Percentiles rank a stretch among this genome's conserved stretches.
Evolutionary conservation across 805 yeast species (phyloP).

Genomic region (Ogataea degrootiae): DNA sequence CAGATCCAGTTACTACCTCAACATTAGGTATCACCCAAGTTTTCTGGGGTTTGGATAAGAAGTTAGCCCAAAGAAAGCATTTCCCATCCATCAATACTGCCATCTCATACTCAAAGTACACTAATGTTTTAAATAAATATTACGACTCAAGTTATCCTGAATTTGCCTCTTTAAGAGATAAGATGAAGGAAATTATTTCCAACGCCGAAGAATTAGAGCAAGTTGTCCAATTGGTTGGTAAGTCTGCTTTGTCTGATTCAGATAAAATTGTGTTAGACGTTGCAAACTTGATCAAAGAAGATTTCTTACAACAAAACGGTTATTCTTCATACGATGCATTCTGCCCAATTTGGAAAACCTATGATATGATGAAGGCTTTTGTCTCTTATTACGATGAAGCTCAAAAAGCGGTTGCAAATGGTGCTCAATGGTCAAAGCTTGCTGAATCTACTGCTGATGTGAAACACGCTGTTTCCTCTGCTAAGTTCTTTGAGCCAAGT

Average conservation of each 20-base stretch:
- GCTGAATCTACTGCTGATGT: slow-evolving; percentile 86
- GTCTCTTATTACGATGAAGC: slow-evolving; percentile 93
- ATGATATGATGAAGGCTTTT: slow-evolving; percentile 95
- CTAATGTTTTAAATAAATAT: slow-evolving; percentile 77
- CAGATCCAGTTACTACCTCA: slow-evolving; percentile 98
- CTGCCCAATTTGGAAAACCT: slow-evolving; percentile 99
- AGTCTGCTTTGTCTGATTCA: slow-evolving; percentile 92
- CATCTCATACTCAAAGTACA: slow-evolving; percentile 95
- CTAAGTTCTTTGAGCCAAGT: slow-evolving; percentile 95
- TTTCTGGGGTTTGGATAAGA: slow-evolving; percentile 99
- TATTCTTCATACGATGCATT: slow-evolving; percentile 96
- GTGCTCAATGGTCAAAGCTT: slow-evolving; percentile 92
- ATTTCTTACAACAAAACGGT: slow-evolving; percentile 98
- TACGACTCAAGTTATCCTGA: slow-evolving; percentile 86
- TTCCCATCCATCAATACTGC: slow-evolving; percentile 98
- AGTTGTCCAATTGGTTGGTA: slow-evolving; percentile 98
- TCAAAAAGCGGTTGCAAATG: slow-evolving; percentile 90
- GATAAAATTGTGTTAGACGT: slow-evolving; percentile 97
- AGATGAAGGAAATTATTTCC: slow-evolving; percentile 88
- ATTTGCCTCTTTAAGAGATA: slow-evolving; percentile 84
- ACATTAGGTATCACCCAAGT: slow-evolving; percentile 99
- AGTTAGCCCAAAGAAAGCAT: slow-evolving; percentile 98
- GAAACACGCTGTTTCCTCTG: slow-evolving; percentile 88
- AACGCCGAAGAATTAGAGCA: slow-evolving; percentile 98
- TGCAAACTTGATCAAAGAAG: slow-evolving; percentile 87